A percentile compares a stretch with the other conserved stretches of the same genome.
phyloP scores from a whole-genome alignment of 257 asterid genomes.

The Solanum appendiculatum region DNA sequence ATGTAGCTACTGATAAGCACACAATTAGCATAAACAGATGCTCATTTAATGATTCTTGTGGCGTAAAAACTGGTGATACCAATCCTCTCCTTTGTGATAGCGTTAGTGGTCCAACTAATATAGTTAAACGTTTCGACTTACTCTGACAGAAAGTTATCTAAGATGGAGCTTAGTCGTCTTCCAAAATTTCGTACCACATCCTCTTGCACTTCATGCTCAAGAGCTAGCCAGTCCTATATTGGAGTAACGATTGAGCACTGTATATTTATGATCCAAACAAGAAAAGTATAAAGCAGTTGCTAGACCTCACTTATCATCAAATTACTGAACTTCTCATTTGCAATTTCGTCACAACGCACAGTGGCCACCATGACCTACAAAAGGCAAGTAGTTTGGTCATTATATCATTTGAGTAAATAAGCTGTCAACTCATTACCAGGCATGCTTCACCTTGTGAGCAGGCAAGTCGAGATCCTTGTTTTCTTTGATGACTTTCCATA shows the following conservation, averaged over 20 bases:
- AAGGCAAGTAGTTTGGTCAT: neutral
- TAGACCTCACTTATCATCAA: conserved; percentile 33
- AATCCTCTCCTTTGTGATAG: neutral
- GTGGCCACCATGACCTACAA: conserved; percentile 53
- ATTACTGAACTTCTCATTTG: conserved; percentile 30
- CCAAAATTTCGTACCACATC: conserved; percentile 36
- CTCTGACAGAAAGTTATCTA: conserved; percentile 38
- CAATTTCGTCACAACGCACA: conserved; percentile 56
- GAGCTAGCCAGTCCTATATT: conserved; percentile 33
- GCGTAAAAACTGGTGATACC: neutral
- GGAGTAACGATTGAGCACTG: neutral
- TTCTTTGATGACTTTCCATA: conserved; percentile 49
- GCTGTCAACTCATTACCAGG: neutral
- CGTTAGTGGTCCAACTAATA: neutral
- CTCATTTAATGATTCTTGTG: neutral
- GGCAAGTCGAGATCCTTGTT: conserved; percentile 62
- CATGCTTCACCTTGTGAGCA: conserved; percentile 30
- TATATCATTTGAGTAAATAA: neutral
- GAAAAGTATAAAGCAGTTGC: neutral
- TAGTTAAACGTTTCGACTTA: conserved; percentile 11
- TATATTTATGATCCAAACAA: neutral
- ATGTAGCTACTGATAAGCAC: neutral
- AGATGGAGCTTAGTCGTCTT: conserved; percentile 30
- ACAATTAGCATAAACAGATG: neutral
- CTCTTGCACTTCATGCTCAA: conserved; percentile 31